Conservation (phyloP, 2,329 filamentous ascomycete genomes). For the Stemphylium vesicarium region DNA sequence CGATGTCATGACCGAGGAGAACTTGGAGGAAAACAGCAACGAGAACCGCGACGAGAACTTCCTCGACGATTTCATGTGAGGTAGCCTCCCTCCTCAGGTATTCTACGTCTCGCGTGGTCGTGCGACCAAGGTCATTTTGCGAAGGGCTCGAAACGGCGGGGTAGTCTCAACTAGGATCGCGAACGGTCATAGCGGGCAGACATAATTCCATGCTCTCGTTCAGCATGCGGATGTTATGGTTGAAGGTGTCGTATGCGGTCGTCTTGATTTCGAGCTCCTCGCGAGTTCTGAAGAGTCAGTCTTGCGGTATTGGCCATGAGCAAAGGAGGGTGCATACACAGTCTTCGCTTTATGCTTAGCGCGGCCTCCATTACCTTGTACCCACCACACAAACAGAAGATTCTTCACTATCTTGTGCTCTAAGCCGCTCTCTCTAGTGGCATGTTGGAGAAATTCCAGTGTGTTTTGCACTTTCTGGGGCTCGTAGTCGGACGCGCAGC, state of each 20-base stretch:
- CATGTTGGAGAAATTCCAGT: constrained; percentile 71
- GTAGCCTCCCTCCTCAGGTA: background rate
- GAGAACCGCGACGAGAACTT: constrained; percentile 79
- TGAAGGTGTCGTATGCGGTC: constrained; percentile 65
- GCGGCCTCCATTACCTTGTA: constrained; percentile 44
- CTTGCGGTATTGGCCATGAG: background rate
- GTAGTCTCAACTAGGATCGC: constrained; percentile 30
- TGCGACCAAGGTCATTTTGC: constrained; percentile 14
- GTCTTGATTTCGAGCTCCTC: constrained; percentile 41
- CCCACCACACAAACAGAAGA: constrained; percentile 60
- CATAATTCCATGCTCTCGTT: constrained; percentile 76
- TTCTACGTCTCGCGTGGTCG: constrained; percentile 5
- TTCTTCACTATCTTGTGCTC: constrained; percentile 78
- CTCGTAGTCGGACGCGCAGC: constrained; percentile 38
- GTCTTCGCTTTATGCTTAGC: constrained; percentile 36
- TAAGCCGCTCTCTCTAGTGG: constrained; percentile 66
- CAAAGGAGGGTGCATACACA: constrained; percentile 21
- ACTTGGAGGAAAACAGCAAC: constrained; percentile 79
- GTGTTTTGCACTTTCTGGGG: constrained; percentile 66
- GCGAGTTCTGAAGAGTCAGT: constrained; percentile 22
- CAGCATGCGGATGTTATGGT: constrained; percentile 73
- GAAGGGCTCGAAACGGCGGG: constrained; percentile 3
- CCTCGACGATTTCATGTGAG: constrained; percentile 78
- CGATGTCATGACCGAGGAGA: constrained; percentile 84
- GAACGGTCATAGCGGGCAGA: constrained; percentile 44